phyloP scores from a whole-genome alignment of 805 yeast species.

The Candida michaelii region DNA sequence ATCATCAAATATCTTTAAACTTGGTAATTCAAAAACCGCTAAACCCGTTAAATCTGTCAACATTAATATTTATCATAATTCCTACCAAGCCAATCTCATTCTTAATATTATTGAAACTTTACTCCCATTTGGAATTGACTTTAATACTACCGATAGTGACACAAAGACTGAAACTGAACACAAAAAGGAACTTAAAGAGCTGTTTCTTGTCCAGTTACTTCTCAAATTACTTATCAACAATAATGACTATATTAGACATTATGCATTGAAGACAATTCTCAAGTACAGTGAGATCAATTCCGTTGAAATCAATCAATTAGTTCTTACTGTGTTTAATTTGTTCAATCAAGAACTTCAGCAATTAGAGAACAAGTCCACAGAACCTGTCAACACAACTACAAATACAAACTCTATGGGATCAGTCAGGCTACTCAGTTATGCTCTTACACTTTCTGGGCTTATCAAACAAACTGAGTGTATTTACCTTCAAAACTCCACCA shows the following conservation, averaged over 20 bases:
- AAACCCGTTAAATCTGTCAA: background rate
- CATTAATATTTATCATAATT: slow-evolving; percentile 30
- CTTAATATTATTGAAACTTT: slow-evolving; percentile 30
- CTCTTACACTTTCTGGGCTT: slow-evolving; percentile 36
- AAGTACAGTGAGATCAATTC: slow-evolving; percentile 28
- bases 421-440: slow-evolving; percentile 30
- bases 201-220: slow-evolving; percentile 25
- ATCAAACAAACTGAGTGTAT: slow-evolving; percentile 36
- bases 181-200: slow-evolving; percentile 12
- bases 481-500: slow-evolving; percentile 37
- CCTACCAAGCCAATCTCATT: slow-evolving; percentile 34
- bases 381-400: slow-evolving; percentile 9
- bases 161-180: slow-evolving; percentile 7
- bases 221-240: slow-evolving; percentile 34
- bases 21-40: background rate
- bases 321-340: slow-evolving; percentile 29
- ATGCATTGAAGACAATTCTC: slow-evolving; percentile 31
- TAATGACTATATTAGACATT: slow-evolving; percentile 34
- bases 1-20: background rate
- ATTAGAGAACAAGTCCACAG: slow-evolving; percentile 8
- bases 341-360: slow-evolving; percentile 21
- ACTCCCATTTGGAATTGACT: slow-evolving; percentile 37
- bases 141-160: slow-evolving; percentile 19
- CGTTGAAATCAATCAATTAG: slow-evolving; percentile 37
- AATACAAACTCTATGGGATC: slow-evolving; percentile 14